Conservation (phyloP, 2,329 filamentous ascomycete genomes). For the Diplodia scrobiculata region DNA sequence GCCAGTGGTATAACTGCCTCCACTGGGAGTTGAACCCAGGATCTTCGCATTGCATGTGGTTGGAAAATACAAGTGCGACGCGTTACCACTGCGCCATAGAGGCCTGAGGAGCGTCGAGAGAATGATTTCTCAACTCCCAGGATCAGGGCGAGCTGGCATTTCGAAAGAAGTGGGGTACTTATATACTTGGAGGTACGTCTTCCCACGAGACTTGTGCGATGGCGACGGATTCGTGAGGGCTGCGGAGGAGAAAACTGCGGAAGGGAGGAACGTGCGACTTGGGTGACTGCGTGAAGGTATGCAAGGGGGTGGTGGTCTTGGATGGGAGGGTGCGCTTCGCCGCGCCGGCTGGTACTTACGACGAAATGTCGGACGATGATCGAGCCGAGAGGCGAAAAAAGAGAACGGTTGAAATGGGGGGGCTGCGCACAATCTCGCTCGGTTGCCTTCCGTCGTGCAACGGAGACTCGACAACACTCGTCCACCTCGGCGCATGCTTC, state of each 20-base stretch:
- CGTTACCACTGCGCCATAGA: slow-evolving; percentile 29
- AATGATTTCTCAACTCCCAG: not conserved
- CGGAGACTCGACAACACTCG: not conserved
- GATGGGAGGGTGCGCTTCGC: not conserved
- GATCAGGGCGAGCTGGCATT: slow-evolving; percentile 20
- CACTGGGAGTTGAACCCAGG: slow-evolving; percentile 28
- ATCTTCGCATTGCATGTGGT: slow-evolving; percentile 28
- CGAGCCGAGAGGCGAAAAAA: not conserved
- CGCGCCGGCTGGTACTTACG: too few relatives aligned
- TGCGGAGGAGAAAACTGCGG: not conserved
- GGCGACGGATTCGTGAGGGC: not conserved
- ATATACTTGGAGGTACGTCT: not conserved
- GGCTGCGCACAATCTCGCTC: not conserved
- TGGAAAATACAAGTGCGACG: slow-evolving; percentile 27
- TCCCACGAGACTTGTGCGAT: too few relatives aligned
- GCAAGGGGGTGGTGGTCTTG: not conserved
- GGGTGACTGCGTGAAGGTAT: not conserved
- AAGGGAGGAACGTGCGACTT: not conserved
- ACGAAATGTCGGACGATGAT: not conserved
- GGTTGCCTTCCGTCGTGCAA: not conserved
- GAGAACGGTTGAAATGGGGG: not conserved
- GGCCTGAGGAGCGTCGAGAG: not conserved
- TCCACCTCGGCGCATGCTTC: not conserved
- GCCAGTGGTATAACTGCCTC: slow-evolving; percentile 21
- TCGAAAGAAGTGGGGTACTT: not conserved